phyloP scores from a whole-genome alignment of 148 eudicot genomes.

The Nepenthes mirabilis region DNA sequence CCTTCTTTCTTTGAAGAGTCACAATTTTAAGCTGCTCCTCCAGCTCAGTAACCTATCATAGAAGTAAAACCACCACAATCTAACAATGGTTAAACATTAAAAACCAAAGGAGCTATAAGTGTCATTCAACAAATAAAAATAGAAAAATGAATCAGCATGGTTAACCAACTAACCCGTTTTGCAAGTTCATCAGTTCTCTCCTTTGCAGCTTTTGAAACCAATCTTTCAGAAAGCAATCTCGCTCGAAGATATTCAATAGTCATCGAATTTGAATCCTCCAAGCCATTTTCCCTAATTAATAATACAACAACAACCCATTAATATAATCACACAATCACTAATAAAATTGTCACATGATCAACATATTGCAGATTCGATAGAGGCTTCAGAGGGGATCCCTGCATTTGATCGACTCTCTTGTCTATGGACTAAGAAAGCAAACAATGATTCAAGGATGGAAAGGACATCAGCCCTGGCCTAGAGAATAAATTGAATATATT shows the following conservation, averaged over 20 bases:
- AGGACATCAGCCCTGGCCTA: no score
- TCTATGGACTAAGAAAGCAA: no score
- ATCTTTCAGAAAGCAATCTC: constrained; percentile 66
- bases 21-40: constrained; percentile 68
- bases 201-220: constrained; percentile 65
- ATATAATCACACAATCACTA: background rate
- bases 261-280: constrained; percentile 40
- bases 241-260: constrained; percentile 84
- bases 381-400: no score
- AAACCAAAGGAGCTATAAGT: no score
- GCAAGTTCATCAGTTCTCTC: constrained; percentile 85
- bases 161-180: constrained; percentile 42
- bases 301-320: constrained; percentile 1
- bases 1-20: constrained; percentile 65
- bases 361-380: no score
- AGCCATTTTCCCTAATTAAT: constrained; percentile 25
- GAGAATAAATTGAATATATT: no score
- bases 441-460: no score
- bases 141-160: background rate
- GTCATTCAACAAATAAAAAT: no score
- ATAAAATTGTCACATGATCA: no score
- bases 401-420: no score
- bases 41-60: constrained; percentile 52
- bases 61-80: constrained; percentile 3
- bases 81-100: no score